These are phyloP conservation scores for Cinnamomum micranthum DNA, from an alignment of 164 flowering plant genomes.

Conservation along the genomic window DNA sequence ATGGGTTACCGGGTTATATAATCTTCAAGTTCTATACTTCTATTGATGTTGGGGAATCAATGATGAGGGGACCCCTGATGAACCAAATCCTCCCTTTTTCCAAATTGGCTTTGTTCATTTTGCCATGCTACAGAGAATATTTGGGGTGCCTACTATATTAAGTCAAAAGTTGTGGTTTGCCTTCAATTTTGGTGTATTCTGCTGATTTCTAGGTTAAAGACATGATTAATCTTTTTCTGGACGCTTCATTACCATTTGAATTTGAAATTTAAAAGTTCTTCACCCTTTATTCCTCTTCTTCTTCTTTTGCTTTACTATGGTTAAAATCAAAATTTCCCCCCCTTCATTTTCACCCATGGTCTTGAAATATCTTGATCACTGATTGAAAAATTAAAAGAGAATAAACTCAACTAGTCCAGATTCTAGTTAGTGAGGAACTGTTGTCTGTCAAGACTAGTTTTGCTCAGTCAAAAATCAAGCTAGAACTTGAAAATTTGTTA, in stretches of 20 bases:
- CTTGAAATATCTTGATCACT: too few species aligned
- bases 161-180: neutral
- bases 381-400: too few species aligned
- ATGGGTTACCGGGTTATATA: too few species aligned
- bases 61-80: neutral
- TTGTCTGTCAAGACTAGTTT: too few species aligned
- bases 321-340: neutral
- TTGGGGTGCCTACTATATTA: too few species aligned
- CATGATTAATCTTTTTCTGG: neutral
- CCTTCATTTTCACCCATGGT: neutral
- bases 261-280: neutral
- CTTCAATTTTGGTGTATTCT: neutral
- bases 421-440: too few species aligned
- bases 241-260: neutral
- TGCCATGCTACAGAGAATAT: neutral
- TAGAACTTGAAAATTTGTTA: too few species aligned
- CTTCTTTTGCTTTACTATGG: neutral
- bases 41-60: too few species aligned
- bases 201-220: neutral
- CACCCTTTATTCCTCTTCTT: neutral
- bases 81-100: neutral
- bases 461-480: too few species aligned
- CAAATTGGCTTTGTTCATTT: neutral
- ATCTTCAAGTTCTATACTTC: too few species aligned
- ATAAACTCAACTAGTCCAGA: too few species aligned